Percentiles rank a stretch among this genome's conserved stretches.
Evolutionary conservation across 2,329 filamentous ascomycete species (phyloP).

Genomic region (Colletotrichum simmondsii): DNA sequence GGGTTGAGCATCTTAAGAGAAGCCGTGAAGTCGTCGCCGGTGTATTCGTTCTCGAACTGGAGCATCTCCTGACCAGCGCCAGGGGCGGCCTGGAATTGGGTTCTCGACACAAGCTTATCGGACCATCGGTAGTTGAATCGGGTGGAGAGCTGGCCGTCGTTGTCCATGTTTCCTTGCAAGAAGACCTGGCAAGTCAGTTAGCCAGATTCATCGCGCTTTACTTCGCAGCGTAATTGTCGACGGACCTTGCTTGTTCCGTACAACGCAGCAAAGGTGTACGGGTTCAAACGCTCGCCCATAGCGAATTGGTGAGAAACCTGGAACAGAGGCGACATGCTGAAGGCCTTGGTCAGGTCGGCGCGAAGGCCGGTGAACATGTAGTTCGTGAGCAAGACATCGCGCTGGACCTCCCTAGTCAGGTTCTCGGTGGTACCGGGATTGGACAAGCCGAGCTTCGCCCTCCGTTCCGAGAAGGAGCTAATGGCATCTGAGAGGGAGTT

Average conservation of each 20-base stretch:
- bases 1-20: slow-evolving; percentile 96
- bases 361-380: slow-evolving; percentile 96
- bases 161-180: slow-evolving; percentile 94
- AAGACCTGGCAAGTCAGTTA: slow-evolving; percentile 74
- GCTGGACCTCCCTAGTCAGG: slow-evolving; percentile 90
- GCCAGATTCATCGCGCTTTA: background rate
- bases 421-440: slow-evolving; percentile 95
- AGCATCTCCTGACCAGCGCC: slow-evolving; percentile 85
- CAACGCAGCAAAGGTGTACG: slow-evolving; percentile 93
- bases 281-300: slow-evolving; percentile 91
- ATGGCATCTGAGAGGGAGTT: slow-evolving; percentile 80
- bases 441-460: slow-evolving; percentile 86
- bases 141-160: slow-evolving; percentile 86
- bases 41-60: slow-evolving; percentile 96
- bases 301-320: slow-evolving; percentile 97
- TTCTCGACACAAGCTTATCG: slow-evolving; percentile 83
- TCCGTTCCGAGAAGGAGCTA: slow-evolving; percentile 83
- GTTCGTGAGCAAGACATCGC: slow-evolving; percentile 96
- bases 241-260: slow-evolving; percentile 92
- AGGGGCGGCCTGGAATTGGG: slow-evolving; percentile 85
- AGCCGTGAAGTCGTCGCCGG: slow-evolving; percentile 90
- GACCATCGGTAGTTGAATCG: slow-evolving; percentile 95
- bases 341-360: slow-evolving; percentile 95
- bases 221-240: slow-evolving; percentile 35
- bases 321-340: slow-evolving; percentile 93